Base-by-base conservation (phyloP, 2,329 filamentous ascomycete genomes). In the Claviceps paspali region DNA sequence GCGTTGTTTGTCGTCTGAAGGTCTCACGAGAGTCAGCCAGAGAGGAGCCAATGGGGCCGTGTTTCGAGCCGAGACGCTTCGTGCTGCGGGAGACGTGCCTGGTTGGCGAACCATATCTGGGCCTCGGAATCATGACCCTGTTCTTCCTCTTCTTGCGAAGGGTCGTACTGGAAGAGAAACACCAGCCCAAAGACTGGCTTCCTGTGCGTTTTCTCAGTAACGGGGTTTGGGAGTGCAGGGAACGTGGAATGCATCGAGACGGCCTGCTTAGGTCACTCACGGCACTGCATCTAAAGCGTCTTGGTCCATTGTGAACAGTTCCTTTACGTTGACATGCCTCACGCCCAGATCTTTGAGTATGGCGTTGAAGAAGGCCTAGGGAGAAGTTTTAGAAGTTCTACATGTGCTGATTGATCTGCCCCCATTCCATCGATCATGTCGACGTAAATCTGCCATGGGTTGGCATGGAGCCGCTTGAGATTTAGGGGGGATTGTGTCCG, bases 21-120 rank as follows among this genome's bases (percentile, higher is more conserved):
- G 22, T 14, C 21, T 8, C 8, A 14, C 14, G 9, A 12, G n/a
- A 23, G 15, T 37, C 15, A 37, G 35, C 17, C n/a, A 15, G n/a
- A 15, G 18, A 22, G 18, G 21, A 6, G 11, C 19, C 21, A n/a
- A n/a, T n/a, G n/a, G n/a, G n/a, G n/a, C n/a, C n/a, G n/a, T n/a
- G n/a, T n/a, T n/a, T n/a, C n/a, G n/a, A n/a, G n/a, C n/a, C 3
- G 21, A 23, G 15, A 31, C 11, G 15, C 28, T 21, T 30, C 15
- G 8, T 19, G 5, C n/a, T 2, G 21, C 9, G 18, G 32, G 28
- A 23, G 26, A 21, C 61, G 15, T 52, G 83, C 80, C 62, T 93
- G 88, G 50, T 95, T 95, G 21, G 87, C 86, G 55, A 95, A 96
- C 88, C 91, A 98, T 14, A 96, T 62, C 3, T 38, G 35, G n/a